These are phyloP conservation scores for Jaenimonas drosophilae DNA, from an alignment of 208 protist species.

Conservation along the genomic window DNA sequence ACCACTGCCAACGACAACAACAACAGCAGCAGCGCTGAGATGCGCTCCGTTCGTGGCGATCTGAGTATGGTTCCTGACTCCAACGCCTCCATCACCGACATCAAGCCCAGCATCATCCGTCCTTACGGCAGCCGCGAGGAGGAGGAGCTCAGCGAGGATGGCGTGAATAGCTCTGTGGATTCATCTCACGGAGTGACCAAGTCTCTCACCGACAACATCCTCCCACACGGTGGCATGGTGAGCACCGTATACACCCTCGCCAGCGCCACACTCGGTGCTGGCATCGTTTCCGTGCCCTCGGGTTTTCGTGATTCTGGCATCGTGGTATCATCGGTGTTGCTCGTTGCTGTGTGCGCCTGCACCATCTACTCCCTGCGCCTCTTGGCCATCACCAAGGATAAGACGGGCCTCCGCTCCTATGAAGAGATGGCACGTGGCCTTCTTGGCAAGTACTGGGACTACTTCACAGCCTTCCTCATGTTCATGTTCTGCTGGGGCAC, in stretches of 20 bases:
- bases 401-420: constrained; percentile 65
- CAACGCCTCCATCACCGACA: too few species aligned
- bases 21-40: too few species aligned
- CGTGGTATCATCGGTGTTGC: constrained; percentile 30
- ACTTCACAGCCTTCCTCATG: constrained; percentile 63
- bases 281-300: constrained; percentile 60
- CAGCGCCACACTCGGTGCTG: constrained; percentile 65
- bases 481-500: constrained; percentile 76
- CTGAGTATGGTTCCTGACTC: too few species aligned
- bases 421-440: constrained; percentile 60
- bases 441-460: constrained; percentile 54
- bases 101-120: too few species aligned
- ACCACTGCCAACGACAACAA: too few species aligned
- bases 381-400: constrained; percentile 38
- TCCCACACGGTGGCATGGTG: constrained; percentile 61
- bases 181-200: too few species aligned
- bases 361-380: constrained; percentile 80
- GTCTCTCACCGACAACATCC: too few species aligned
- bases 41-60: too few species aligned
- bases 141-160: too few species aligned
- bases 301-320: constrained; percentile 62
- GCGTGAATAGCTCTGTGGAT: too few species aligned
- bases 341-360: constrained; percentile 27
- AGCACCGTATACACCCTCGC: constrained; percentile 66
- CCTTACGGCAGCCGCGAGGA: too few species aligned